Conservation (phyloP, 345 rosid species). For the Gossypium longicalyx region DNA sequence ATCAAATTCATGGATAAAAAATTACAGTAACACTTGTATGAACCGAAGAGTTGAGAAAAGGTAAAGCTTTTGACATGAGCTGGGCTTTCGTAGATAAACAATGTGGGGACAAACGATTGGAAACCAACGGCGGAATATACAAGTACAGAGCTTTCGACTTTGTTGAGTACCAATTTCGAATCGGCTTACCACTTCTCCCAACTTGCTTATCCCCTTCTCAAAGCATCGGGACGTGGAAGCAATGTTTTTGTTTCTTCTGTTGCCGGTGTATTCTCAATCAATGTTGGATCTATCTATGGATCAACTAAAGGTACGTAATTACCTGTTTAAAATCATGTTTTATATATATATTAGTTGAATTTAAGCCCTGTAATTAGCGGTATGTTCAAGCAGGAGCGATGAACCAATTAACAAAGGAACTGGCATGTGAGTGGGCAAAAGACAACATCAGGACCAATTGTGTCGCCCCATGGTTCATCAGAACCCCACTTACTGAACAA, state of each 20-base stretch:
- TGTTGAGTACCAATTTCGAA: constrained; percentile 62
- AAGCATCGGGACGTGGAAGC: constrained; percentile 47
- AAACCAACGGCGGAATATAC: constrained; percentile 54
- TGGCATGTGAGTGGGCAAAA: constrained; percentile 85
- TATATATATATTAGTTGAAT: background rate
- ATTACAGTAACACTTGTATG: too few relatives aligned
- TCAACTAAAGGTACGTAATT: constrained; percentile 53
- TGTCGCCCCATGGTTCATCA: constrained; percentile 84
- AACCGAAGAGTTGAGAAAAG: too few relatives aligned
- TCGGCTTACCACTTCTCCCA: constrained; percentile 65
- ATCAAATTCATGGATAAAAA: too few relatives aligned
- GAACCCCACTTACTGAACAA: constrained; percentile 46
- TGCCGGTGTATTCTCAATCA: constrained; percentile 62
- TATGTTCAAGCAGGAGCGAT: constrained; percentile 45
- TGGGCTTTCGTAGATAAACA: constrained; percentile 46
- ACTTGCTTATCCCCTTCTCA: constrained; percentile 59
- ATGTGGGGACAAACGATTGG: constrained; percentile 62
- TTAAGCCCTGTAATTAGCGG: background rate
- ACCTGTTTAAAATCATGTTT: background rate
- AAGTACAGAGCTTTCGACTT: constrained; percentile 41
- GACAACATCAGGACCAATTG: constrained; percentile 75
- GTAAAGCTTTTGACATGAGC: background rate
- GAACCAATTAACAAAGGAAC: constrained; percentile 57
- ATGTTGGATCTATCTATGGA: constrained; percentile 60
- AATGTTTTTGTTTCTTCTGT: constrained; percentile 68